Percentiles rank a stretch among this genome's conserved stretches.
Evolutionary conservation across 2,329 filamentous ascomycete species (phyloP).

Genomic region (Didymella sp.): DNA sequence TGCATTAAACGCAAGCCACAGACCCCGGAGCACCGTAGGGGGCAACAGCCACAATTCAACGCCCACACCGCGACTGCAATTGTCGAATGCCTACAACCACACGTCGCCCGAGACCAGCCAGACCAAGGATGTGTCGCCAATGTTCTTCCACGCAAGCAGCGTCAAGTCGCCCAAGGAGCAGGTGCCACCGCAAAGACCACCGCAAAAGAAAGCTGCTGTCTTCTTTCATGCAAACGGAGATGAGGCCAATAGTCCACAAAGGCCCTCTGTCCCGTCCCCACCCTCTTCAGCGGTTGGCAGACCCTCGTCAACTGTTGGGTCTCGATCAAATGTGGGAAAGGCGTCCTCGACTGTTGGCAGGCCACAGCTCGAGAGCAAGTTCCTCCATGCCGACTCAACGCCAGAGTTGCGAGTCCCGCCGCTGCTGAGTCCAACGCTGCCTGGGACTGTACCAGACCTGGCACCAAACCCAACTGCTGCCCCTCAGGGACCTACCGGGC

Average conservation of each 20-base stretch:
- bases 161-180: constrained; percentile 54
- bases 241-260: constrained; percentile 44
- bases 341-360: constrained; percentile 20
- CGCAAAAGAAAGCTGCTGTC: constrained; percentile 53
- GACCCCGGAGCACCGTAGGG: constrained; percentile 50
- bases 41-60: constrained; percentile 28
- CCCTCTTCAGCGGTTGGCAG: constrained; percentile 40
- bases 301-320: constrained; percentile 5
- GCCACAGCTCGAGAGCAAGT: constrained; percentile 59
- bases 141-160: constrained; percentile 94
- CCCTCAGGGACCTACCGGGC: constrained; percentile 29
- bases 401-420: constrained; percentile 50
- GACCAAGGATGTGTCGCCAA: constrained; percentile 56
- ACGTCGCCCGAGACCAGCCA: constrained; percentile 36
- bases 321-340: constrained; percentile 22
- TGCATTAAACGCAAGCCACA: constrained; percentile 30
- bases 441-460: constrained; percentile 37
- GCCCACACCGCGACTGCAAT: constrained; percentile 35
- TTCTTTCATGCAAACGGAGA: constrained; percentile 63
- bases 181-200: constrained; percentile 31
- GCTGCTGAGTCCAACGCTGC: constrained; percentile 42
- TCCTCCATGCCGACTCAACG: constrained; percentile 73
- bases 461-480: constrained; percentile 22
- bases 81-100: constrained; percentile 35
- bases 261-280: constrained; percentile 42